phyloP scores from a whole-genome alignment of 192 early-diverging fungal species.

The Coemansia pectinata region DNA sequence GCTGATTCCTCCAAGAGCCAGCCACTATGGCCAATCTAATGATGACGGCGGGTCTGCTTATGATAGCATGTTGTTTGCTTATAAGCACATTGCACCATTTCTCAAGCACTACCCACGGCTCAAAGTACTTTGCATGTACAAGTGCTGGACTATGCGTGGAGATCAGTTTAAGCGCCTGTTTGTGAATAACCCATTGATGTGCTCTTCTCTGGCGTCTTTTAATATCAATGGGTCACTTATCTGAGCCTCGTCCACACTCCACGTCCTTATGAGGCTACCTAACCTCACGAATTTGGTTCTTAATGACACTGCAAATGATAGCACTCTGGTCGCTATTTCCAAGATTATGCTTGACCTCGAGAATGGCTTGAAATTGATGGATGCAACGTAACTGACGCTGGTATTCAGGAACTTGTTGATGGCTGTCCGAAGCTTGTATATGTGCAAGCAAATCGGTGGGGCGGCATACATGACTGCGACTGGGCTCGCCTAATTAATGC shows the following conservation, averaged over 20 bases:
- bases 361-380: background rate
- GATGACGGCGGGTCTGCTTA: conserved; percentile 14
- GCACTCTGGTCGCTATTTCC: background rate
- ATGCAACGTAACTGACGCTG: background rate
- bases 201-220: conserved; percentile 2
- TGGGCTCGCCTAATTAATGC: no score
- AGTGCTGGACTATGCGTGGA: no score
- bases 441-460: background rate
- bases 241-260: background rate
- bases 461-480: no score
- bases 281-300: background rate
- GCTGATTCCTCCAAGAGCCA: conserved; percentile 13
- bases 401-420: background rate
- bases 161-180: conserved; percentile 3
- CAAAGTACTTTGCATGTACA: no score
- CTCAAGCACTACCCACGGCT: background rate
- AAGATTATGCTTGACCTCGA: background rate
- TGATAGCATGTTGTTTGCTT: background rate
- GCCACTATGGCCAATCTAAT: background rate
- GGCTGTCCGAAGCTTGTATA: background rate
- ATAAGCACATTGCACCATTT: background rate
- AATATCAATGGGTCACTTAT: conserved; percentile 12
- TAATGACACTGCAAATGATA: background rate
- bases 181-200: background rate
- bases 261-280: background rate